Conservation (phyloP, 31 red algal species). For the Odonthalia washingtoniensis region DNA sequence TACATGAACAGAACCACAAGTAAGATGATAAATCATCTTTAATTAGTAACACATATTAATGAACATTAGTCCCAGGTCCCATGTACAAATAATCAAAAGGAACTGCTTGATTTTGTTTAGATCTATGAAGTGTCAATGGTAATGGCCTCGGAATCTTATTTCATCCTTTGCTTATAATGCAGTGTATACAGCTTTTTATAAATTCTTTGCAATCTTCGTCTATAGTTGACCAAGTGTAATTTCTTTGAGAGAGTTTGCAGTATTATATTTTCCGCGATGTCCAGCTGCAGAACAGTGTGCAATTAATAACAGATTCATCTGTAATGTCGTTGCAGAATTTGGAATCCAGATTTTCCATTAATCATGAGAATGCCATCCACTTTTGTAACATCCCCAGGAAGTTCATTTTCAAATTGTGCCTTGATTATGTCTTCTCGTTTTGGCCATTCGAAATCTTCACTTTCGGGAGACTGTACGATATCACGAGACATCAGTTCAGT, state of each 20-base stretch:
- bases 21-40: not conserved
- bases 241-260: not conserved
- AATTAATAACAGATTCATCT: conserved; percentile 19
- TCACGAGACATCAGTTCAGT: not conserved
- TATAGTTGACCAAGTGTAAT: conserved; percentile 30
- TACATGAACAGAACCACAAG: no score
- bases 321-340: not conserved
- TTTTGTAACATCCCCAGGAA: not conserved
- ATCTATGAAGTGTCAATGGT: not conserved
- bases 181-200: conserved; percentile 13
- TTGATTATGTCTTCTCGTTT: not conserved
- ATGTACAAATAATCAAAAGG: conserved; percentile 48
- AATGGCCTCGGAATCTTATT: conserved; percentile 37
- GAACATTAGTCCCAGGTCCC: not conserved
- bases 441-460: not conserved
- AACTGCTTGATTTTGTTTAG: conserved; percentile 20
- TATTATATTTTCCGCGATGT: not conserved
- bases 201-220: not conserved
- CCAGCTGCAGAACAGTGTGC: conserved; percentile 11
- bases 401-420: not conserved
- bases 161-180: conserved; percentile 19
- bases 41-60: not conserved
- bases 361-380: not conserved
- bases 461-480: not conserved
- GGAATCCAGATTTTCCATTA: conserved; percentile 36